Conservation (phyloP, 1,284 basidiomycete genomes). For the Ustilago nuda region DNA sequence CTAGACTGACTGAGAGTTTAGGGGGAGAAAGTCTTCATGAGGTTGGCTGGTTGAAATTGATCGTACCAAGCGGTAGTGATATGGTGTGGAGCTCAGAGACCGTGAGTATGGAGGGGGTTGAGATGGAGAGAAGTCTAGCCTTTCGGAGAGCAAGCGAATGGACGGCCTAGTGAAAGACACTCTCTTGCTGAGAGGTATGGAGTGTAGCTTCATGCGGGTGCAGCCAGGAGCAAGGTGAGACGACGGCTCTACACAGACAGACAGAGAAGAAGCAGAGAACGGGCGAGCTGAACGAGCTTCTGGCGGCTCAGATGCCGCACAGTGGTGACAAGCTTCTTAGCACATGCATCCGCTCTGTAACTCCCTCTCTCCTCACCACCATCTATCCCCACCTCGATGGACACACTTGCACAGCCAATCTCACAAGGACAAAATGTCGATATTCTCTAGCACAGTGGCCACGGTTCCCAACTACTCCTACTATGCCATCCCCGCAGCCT, state of each 20-base stretch:
- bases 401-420: neutral
- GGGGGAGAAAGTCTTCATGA: neutral
- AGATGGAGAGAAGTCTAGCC: neutral
- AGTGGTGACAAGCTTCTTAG: neutral
- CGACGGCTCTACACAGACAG: too few relatives aligned
- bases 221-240: neutral
- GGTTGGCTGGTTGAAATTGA: neutral
- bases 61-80: neutral
- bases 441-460: conserved; percentile 16
- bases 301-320: neutral
- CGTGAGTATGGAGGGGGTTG: neutral
- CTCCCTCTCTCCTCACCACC: neutral
- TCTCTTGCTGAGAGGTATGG: neutral
- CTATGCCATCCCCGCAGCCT: conserved; percentile 39
- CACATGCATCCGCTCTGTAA: neutral
- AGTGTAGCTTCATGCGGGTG: neutral
- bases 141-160: neutral
- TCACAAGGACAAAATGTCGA: conserved; percentile 20
- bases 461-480: conserved; percentile 42
- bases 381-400: neutral
- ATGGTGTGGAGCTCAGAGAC: neutral
- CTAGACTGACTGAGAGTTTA: neutral
- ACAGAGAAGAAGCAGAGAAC: too few relatives aligned
- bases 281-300: too few relatives aligned
- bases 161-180: neutral